These are phyloP conservation scores for Phytophthora hybrid DNA, from an alignment of 352 stramenopile species.

Conservation along the genomic window DNA sequence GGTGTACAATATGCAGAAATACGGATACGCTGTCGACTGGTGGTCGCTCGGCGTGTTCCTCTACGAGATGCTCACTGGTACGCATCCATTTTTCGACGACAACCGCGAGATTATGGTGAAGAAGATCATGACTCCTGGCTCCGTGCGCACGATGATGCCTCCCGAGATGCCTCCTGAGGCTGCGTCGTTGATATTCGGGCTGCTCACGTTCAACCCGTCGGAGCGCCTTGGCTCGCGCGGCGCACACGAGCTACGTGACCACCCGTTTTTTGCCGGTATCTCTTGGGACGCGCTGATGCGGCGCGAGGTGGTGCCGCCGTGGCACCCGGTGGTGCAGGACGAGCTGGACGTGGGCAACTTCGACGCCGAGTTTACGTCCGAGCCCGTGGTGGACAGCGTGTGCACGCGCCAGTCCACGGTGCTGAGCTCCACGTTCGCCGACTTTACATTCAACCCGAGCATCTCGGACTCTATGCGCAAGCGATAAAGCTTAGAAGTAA, in stretches of 20 bases:
- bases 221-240: constrained; percentile 71
- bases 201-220: constrained; percentile 81
- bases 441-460: constrained; percentile 84
- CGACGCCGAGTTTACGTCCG: constrained; percentile 76
- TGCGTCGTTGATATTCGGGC: constrained; percentile 70
- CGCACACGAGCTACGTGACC: constrained; percentile 73
- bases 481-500: constrained; percentile 40
- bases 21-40: constrained; percentile 92
- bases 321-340: constrained; percentile 68
- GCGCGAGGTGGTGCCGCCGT: constrained; percentile 65
- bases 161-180: constrained; percentile 72
- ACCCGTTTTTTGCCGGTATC: constrained; percentile 88
- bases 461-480: constrained; percentile 62
- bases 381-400: constrained; percentile 80
- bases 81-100: constrained; percentile 90
- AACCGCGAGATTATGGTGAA: constrained; percentile 86
- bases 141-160: constrained; percentile 69
- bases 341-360: constrained; percentile 87
- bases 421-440: constrained; percentile 68
- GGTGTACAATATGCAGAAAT: constrained; percentile 75
- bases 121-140: constrained; percentile 88
- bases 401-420: constrained; percentile 72
- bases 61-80: constrained; percentile 92
- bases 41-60: constrained; percentile 93
- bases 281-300: constrained; percentile 85